Conservation (phyloP, 306 rosid genomes). For the Fragaria nilgerrensis region DNA sequence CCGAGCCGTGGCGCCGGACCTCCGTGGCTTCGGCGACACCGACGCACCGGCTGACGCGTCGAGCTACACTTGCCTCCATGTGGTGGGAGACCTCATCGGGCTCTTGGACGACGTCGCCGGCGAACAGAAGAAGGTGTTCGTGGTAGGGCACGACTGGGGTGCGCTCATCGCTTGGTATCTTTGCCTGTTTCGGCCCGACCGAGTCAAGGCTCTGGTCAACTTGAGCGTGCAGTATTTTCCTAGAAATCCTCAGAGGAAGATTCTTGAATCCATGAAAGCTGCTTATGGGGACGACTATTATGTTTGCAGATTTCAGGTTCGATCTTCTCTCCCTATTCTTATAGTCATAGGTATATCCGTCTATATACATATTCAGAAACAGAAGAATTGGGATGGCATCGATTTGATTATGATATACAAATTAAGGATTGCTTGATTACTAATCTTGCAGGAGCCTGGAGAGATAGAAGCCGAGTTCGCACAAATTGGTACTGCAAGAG, state of each 20-base stretch:
- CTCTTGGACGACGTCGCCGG: constrained; percentile 44
- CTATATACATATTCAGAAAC: background rate
- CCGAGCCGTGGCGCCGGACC: constrained; percentile 68
- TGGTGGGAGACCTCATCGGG: constrained; percentile 60
- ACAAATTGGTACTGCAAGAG: constrained; percentile 45
- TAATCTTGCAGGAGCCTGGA: constrained; percentile 46
- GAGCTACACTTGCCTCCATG: constrained; percentile 53
- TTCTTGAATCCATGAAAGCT: constrained; percentile 38
- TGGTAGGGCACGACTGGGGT: constrained; percentile 92
- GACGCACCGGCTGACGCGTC: constrained; percentile 31
- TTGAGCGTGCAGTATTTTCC: constrained; percentile 55
- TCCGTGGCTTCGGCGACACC: constrained; percentile 75
- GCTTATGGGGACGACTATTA: constrained; percentile 62
- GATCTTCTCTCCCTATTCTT: background rate
- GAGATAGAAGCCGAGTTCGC: constrained; percentile 68
- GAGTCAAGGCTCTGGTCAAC: constrained; percentile 59
- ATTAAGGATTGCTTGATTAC: background rate
- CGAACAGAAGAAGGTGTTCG: constrained; percentile 57
- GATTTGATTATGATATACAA: background rate
- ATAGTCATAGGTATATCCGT: too few relatives aligned
- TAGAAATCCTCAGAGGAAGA: constrained; percentile 52
- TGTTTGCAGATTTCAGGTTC: constrained; percentile 75
- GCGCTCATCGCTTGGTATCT: constrained; percentile 62
- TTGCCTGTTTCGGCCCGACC: constrained; percentile 61
- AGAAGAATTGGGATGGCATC: background rate